A percentile compares a stretch with the other conserved stretches of the same genome.
Conservation (phyloP, 2,329 filamentous ascomycete species). For the Sphaerulina musiva region DNA sequence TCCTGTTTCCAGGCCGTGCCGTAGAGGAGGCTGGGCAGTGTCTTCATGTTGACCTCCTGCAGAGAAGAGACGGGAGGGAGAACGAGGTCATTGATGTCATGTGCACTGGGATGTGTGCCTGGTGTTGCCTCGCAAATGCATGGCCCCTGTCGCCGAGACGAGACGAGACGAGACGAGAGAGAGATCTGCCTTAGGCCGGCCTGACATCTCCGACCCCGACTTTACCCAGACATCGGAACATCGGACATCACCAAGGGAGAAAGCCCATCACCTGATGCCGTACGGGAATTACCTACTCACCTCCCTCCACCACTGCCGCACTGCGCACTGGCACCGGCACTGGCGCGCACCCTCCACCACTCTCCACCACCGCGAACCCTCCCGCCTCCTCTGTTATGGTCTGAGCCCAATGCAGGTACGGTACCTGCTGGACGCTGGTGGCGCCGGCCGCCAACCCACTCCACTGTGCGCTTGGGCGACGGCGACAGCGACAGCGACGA, state of each 20-base stretch:
- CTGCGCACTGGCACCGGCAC: no score
- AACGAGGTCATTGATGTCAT: not conserved
- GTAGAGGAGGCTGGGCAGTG: conserved; percentile 54
- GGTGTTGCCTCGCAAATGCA: conserved; percentile 4
- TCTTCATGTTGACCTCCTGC: conserved; percentile 4
- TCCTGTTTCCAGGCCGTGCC: conserved; percentile 84
- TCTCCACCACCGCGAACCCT: no score
- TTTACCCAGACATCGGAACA: not conserved
- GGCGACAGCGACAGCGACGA: no score
- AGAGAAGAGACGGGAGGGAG: conserved; percentile 10
- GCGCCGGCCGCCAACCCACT: not conserved
- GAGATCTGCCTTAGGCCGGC: no score
- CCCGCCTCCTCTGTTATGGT: not conserved
- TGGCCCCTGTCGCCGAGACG: not conserved
- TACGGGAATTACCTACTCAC: no score
- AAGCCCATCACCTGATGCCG: no score
- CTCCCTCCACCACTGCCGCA: no score
- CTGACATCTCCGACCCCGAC: not conserved
- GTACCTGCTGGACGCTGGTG: not conserved
- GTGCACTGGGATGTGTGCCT: conserved; percentile 1
- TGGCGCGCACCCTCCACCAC: no score
- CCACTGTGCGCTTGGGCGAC: no score
- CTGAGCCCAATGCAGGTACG: no score
- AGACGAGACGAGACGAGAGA: no score
- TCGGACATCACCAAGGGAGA: not conserved